Evolutionary conservation across 306 rosid species (phyloP), one percentile per base, ranked within the genome.

Genomic region (Malus orientalis): DNA sequence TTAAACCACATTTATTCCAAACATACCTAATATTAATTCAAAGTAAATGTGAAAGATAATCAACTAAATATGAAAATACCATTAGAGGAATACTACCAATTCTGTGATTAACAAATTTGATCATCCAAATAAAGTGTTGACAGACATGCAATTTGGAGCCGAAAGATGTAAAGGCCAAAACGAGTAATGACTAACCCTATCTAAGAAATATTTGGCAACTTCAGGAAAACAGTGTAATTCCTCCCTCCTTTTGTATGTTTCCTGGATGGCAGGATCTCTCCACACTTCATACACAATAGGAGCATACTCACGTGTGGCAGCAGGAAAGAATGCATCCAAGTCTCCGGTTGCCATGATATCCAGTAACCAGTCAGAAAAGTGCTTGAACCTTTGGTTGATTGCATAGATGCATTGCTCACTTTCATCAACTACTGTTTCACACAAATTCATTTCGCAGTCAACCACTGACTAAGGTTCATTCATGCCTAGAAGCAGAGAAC

Each of bases 291-390:
- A 90, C 27, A 89, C 98, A 82, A 87, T 87, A 74, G 93, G 98
- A 79, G 98, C 96, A 87, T 93, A 93, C 79, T 93, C 98, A 73
- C 98, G 98, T 30, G 98, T 93, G 53, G 98, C 98, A 78, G 98
- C 98, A 74, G 96, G 96, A 73, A 93, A 93, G 88, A 89, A 90
- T 75, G 94, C 88, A 77, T 89, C 98, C 88, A 93, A 85, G 81
- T 93, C 96, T 70, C 98, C 96, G 33, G 89, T 86, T 69, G 98
- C 93, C 93, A 93, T 89, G 27, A 89, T 90, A 86, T 93, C 91
- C 91, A 90, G 83, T 70, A 93, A 84, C 98, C 98, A 93, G 83
- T 93, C 94, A 78, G 96, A 90, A 83, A 93, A 93, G 77, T 87
- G 94, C 88, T 85, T 93, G 84, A 93, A 84, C 62, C 93, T 89